phyloP scores from a whole-genome alignment of 1,284 basidiomycete genomes.

The Cutaneotrichosporon sp. region DNA sequence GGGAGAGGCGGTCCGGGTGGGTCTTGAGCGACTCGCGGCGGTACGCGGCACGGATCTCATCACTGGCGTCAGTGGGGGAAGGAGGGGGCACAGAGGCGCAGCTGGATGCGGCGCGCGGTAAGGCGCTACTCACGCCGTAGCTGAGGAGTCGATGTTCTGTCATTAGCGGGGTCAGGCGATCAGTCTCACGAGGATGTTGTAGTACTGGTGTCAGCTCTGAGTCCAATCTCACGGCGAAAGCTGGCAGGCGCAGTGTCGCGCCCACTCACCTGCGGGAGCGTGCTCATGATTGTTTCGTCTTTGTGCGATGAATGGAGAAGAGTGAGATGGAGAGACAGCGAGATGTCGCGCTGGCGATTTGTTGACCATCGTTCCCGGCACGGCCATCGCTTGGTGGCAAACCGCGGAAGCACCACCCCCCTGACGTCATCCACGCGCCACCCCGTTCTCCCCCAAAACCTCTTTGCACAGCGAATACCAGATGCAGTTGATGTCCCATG shows the following conservation, averaged over 20 bases:
- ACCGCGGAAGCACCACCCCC: not conserved
- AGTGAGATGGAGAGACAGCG: conserved; percentile 1
- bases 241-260: not conserved
- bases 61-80: conserved; percentile 24
- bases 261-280: conserved; percentile 21
- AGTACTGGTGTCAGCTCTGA: conserved; percentile 36
- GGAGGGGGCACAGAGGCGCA: not conserved
- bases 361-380: not conserved
- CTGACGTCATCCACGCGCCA: not conserved
- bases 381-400: conserved; percentile 1
- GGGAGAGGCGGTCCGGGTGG: conserved; percentile 82
- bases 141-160: conserved; percentile 41
- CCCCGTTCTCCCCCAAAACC: not conserved
- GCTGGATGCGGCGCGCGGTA: no score
- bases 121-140: conserved; percentile 40
- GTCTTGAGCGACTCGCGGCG: conserved; percentile 61
- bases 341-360: conserved; percentile 4
- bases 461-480: not conserved
- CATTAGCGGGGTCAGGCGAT: conserved; percentile 1
- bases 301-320: not conserved
- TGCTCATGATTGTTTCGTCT: conserved; percentile 17
- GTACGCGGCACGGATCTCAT: conserved; percentile 53
- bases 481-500: conserved; percentile 9
- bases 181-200: conserved; percentile 45
- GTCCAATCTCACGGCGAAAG: not conserved